Evolutionary conservation across 2,329 filamentous ascomycete species (phyloP).

Genomic region (Nothophaeocryptopus gaeumannii): DNA sequence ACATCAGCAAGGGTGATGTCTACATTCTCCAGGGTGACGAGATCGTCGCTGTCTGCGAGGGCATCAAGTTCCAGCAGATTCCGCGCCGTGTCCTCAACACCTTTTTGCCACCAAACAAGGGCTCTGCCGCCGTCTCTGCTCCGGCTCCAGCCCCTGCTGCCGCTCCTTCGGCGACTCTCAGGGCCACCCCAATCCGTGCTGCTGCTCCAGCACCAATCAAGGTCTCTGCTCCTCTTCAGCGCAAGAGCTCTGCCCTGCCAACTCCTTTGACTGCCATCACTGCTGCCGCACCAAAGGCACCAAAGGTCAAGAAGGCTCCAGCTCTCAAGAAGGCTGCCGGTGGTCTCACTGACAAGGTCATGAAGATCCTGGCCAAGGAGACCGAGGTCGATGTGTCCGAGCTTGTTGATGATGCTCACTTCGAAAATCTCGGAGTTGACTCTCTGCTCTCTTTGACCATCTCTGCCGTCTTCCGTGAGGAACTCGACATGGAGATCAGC

Average conservation of each 20-base stretch:
- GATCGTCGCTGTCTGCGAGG: conserved; percentile 57
- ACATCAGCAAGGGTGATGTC: conserved; percentile 59
- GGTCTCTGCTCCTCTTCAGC: conserved; percentile 23
- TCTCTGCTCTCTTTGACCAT: conserved; percentile 61
- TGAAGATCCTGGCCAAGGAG: conserved; percentile 66
- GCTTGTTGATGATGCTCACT: conserved; percentile 58
- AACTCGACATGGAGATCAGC: conserved; percentile 58
- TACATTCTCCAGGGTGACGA: conserved; percentile 60
- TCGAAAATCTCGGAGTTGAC: conserved; percentile 62
- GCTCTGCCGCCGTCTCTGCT: conserved; percentile 32
- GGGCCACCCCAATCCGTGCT: conserved; percentile 31
- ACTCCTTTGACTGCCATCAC: conserved; percentile 28
- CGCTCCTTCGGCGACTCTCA: conserved; percentile 32
- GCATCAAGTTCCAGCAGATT: conserved; percentile 66
- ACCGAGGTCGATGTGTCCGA: conserved; percentile 58
- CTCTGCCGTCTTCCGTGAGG: conserved; percentile 61
- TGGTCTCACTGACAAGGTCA: conserved; percentile 52
- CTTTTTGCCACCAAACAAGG: conserved; percentile 60
- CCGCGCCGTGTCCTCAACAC: conserved; percentile 65
- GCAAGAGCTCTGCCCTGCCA: conserved; percentile 28
- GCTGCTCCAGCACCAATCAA: conserved; percentile 33
- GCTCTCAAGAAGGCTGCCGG: conserved; percentile 53
- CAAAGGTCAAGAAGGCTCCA: conserved; percentile 52
- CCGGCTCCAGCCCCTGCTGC: conserved; percentile 30
- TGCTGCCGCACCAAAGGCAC: conserved; percentile 36